phyloP scores from a whole-genome alignment of 176 grass and related monocot species.

The Pharus latifolius region DNA sequence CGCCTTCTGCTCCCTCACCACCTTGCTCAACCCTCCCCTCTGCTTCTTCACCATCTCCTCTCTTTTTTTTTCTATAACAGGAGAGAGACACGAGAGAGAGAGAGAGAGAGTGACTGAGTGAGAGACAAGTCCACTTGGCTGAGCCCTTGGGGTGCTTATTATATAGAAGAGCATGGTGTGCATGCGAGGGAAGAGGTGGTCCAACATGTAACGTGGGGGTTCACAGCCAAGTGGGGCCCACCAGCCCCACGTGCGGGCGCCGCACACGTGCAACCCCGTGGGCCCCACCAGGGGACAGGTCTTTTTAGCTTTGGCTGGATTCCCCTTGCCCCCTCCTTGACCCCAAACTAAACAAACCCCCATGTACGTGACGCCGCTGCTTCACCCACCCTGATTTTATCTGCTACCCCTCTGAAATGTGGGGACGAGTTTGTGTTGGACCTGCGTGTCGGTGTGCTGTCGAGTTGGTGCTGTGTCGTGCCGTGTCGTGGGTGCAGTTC shows the following conservation, averaged over 20 bases:
- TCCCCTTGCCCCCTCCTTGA: too few species aligned
- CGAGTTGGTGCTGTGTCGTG: too few species aligned
- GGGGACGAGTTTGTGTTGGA: too few species aligned
- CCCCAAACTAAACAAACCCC: too few species aligned
- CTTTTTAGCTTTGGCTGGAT: too few species aligned
- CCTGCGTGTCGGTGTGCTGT: too few species aligned
- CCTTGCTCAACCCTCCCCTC: background rate
- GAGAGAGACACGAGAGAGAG: background rate
- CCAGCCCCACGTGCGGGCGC: background rate
- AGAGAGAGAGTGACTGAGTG: background rate
- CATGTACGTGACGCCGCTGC: too few species aligned
- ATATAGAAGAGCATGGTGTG: background rate
- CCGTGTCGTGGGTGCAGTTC: too few species aligned
- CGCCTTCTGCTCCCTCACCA: slow-evolving; percentile 25
- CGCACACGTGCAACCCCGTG: slow-evolving; percentile 11
- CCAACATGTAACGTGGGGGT: slow-evolving; percentile 7
- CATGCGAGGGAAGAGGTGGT: background rate
- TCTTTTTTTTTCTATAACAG: background rate
- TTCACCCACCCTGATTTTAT: too few species aligned
- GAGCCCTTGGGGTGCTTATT: too few species aligned
- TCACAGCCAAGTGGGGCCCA: too few species aligned
- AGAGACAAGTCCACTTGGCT: background rate
- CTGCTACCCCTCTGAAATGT: too few species aligned
- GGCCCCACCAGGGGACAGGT: background rate
- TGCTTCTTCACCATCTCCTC: background rate